Base-by-base conservation (phyloP, 2,329 filamentous ascomycete species). In the Sporothrix pseudoabietina region DNA sequence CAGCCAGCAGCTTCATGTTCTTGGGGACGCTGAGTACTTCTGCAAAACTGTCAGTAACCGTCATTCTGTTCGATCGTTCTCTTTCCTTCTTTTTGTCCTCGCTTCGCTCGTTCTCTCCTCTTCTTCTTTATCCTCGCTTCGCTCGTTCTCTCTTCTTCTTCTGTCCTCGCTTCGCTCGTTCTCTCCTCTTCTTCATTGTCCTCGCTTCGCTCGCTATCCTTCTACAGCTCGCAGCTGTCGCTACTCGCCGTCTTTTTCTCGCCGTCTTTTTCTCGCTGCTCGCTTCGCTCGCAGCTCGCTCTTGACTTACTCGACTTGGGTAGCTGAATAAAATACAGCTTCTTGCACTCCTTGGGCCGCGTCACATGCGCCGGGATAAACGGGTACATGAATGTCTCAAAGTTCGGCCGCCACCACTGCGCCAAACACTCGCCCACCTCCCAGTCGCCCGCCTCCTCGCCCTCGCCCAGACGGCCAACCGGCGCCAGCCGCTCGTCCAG, bases 321-420 rank as follows among this genome's bases (percentile, higher is more conserved):
- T 39, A 99, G 86, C 81, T 97, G 93, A 77, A 99, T 97, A 75
- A 98, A 94, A 83, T 98, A 99, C 57, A 98, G 87, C 87, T 99
- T 99, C 87, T 99, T 99, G 85, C 95, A 97, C 85, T 99, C 96
- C 85, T 99, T 99, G 8, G 96, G 96, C 71, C 96, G 87, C 22
- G 95, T 98, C 75, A 98, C 94, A 83, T 99, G 96, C 22, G 94
- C 94, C 8, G 96, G 96, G 73, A 98, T 91, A 82, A 98, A 99
- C 0, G 96, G 96, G 81, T 99, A 99, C 94, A 99, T 98, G 86
- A 98, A 98, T 1, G 96, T 98, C 86, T 99, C 96, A 81, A 98
- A 98, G 85, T 98, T 99, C 71, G 96, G 96, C 73, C 96, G 88
- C 94, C 95, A 99, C 96, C 96, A 99, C 84, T 98, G 94, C 71